Evolutionary conservation across 2,329 filamentous ascomycete species (phyloP).

Genomic region (Alternaria hordeiaustralica): DNA sequence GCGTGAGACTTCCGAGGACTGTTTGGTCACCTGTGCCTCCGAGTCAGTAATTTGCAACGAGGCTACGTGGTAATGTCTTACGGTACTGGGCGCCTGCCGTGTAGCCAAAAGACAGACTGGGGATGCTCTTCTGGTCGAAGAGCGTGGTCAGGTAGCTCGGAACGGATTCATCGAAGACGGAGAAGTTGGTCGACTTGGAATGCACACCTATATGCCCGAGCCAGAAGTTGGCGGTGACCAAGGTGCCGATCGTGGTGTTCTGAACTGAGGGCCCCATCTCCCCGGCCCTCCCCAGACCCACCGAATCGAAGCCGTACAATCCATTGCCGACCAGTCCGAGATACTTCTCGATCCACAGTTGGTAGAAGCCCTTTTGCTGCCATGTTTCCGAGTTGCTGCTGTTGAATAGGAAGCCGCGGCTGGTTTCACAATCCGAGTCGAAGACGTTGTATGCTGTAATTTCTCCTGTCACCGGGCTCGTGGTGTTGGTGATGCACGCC

Average conservation of each 20-base stretch:
- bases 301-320: slow-evolving; percentile 65
- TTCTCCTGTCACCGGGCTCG: slow-evolving; percentile 57
- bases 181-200: slow-evolving; percentile 59
- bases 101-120: slow-evolving; percentile 76
- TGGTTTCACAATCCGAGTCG: slow-evolving; percentile 55
- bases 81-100: slow-evolving; percentile 78
- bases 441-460: slow-evolving; percentile 27
- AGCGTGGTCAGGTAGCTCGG: slow-evolving; percentile 61
- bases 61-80: slow-evolving; percentile 46
- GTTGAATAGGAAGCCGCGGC: slow-evolving; percentile 67
- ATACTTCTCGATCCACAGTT: slow-evolving; percentile 63
- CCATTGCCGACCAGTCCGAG: slow-evolving; percentile 68
- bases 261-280: slow-evolving; percentile 50
- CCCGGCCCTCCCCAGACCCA: slow-evolving; percentile 50
- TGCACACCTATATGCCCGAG: slow-evolving; percentile 58
- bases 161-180: slow-evolving; percentile 60
- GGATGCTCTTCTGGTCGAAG: slow-evolving; percentile 64
- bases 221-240: slow-evolving; percentile 52
- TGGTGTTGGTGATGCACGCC: slow-evolving; percentile 32
- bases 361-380: slow-evolving; percentile 65
- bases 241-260: slow-evolving; percentile 52
- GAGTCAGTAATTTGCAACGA: slow-evolving; percentile 6
- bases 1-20: slow-evolving; percentile 60
- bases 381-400: slow-evolving; percentile 63
- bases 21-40: slow-evolving; percentile 38